These are phyloP conservation scores for Acer yangbiense DNA, from an alignment of 345 rosid species.

Conservation along the genomic window DNA sequence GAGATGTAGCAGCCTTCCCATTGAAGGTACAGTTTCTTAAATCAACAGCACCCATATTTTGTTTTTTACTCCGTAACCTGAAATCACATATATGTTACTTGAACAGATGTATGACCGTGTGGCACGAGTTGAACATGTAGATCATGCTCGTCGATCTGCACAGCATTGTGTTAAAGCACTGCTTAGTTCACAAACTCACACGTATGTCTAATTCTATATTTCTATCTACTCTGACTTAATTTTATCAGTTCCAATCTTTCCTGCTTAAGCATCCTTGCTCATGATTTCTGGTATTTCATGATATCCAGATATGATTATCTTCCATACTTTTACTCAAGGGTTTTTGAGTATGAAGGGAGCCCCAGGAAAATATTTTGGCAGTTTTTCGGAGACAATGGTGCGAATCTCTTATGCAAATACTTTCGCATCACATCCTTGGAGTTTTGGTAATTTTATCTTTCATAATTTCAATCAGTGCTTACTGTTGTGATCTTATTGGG, in stretches of 20 bases:
- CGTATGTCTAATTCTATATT: conserved; percentile 37
- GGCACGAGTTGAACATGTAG: conserved; percentile 94
- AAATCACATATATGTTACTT: conserved; percentile 18
- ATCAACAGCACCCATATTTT: conserved; percentile 15
- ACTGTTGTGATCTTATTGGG: conserved; percentile 23
- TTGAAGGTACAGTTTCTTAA: conserved; percentile 59
- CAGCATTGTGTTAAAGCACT: conserved; percentile 81
- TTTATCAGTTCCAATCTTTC: not conserved
- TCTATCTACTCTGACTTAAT: conserved; percentile 3
- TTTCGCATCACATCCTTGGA: not conserved
- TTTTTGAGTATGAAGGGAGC: conserved; percentile 93
- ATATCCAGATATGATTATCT: conserved; percentile 84
- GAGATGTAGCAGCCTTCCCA: conserved; percentile 98
- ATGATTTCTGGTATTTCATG: conserved; percentile 15
- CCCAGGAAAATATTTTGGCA: conserved; percentile 95
- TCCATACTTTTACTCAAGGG: conserved; percentile 89
- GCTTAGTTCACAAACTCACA: conserved; percentile 69
- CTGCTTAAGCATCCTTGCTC: conserved; percentile 21
- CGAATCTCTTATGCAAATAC: not conserved
- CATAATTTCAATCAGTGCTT: not conserved
- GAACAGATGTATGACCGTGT: conserved; percentile 77
- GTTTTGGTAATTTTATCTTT: not conserved
- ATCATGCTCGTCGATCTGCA: conserved; percentile 93
- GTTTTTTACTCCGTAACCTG: conserved; percentile 12
- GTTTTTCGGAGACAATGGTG: conserved; percentile 94